Base-by-base conservation (phyloP, 768 basidiomycete species). In the Leccinum uliginosum region DNA sequence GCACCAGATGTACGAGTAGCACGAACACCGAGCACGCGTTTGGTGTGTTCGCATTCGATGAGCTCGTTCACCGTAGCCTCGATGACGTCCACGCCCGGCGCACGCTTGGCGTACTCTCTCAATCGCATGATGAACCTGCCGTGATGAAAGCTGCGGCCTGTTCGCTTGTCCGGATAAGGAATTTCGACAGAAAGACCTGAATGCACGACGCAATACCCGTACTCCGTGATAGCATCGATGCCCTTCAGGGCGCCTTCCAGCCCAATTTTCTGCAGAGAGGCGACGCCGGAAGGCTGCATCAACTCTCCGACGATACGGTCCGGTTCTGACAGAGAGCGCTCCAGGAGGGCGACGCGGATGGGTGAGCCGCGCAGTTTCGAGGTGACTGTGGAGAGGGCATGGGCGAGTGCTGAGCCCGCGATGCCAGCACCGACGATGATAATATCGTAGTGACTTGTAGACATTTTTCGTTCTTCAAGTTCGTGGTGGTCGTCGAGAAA, bases 221-320 rank as follows among this genome's bases (percentile, higher is more conserved):
- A 76, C 14, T 84, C 87, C 0, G 83, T 83, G 29, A 93, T 79
- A 0, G 94, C 86, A 70, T 92, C 95, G 56, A 98, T 95, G n/a
- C 81, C 86, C 24, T 98, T 89, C 46, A 97, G 72, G 53, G 85
- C 86, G 7, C 74, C 74, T 49, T 82, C 83, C 62, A 99, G 70
- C 0, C 93, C 95, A n/a, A 99, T 82, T 35, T 81, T 73, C 55
- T 82, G 74, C 46, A 99, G 75, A 1, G 93, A 85, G 12, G 77
- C 76, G 23, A 93, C 85, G 1, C 97, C 97, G 1, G 88, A 94
- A 2, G 97, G 97, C 67, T 99, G 97, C 23, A 99, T 76, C 1
- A 98, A 84, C 71, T 99, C 97, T 24, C 97, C 97, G 32, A 98
- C 97, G 62, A 99, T 98, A 17, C 97, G 83, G 78, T 98, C 93